phyloP scores from a whole-genome alignment of 2,329 filamentous ascomycete genomes.

The Cadophora sp. region DNA sequence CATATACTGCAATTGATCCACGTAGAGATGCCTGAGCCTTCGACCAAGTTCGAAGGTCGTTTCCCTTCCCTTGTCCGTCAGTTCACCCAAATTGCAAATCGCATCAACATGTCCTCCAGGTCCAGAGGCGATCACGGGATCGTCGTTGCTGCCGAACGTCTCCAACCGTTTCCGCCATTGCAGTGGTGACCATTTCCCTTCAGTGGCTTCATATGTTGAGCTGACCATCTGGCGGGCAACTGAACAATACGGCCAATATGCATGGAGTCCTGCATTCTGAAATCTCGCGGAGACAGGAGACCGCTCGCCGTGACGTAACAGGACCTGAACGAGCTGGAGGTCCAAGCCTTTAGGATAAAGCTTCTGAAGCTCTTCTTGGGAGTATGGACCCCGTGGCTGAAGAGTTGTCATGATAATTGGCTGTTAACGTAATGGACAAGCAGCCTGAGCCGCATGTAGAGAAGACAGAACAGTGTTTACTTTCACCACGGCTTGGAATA shows the following conservation, averaged over 20 bases:
- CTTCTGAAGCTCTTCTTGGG: constrained; percentile 75
- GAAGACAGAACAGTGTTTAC: not conserved
- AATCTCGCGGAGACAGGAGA: constrained; percentile 90
- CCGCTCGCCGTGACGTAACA: constrained; percentile 80
- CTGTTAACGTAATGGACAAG: not conserved
- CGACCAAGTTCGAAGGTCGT: constrained; percentile 74
- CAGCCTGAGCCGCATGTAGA: not conserved
- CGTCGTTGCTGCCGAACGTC: constrained; percentile 75
- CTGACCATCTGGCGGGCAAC: constrained; percentile 74
- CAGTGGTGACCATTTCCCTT: constrained; percentile 44
- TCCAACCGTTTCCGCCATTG: constrained; percentile 79
- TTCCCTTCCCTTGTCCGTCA: constrained; percentile 77
- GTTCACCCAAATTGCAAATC: constrained; percentile 79
- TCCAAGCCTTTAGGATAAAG: constrained; percentile 84
- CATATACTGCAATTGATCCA: constrained; percentile 77
- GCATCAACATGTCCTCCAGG: constrained; percentile 74
- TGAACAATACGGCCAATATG: constrained; percentile 90
- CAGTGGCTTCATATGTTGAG: constrained; percentile 60
- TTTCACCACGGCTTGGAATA: not conserved
- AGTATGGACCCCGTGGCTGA: constrained; percentile 76
- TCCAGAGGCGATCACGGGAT: constrained; percentile 73
- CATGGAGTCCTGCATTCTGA: constrained; percentile 72
- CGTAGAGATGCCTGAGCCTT: constrained; percentile 73
- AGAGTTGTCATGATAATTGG: constrained; percentile 75
- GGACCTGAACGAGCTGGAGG: constrained; percentile 88